These are phyloP conservation scores for Solanum tarapatanum DNA, from an alignment of 257 asterid genomes.

Conservation along the genomic window DNA sequence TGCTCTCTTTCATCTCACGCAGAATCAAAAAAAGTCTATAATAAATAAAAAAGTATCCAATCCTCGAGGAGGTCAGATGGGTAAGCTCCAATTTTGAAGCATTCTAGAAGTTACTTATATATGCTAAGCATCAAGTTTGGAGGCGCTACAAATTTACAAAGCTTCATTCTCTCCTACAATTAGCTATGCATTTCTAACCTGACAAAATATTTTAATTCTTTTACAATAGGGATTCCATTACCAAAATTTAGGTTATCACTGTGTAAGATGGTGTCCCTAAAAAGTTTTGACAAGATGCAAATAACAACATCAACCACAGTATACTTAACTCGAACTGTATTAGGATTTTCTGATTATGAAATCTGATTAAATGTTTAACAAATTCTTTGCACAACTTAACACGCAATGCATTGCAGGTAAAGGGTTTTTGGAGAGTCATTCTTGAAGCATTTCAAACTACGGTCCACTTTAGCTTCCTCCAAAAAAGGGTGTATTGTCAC, in stretches of 20 bases:
- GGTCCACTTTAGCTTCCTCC: neutral
- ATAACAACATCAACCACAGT: neutral
- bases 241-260: neutral
- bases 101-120: neutral
- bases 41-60: neutral
- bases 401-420: neutral
- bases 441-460: neutral
- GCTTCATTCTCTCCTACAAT: neutral
- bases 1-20: neutral
- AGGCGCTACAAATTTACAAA: neutral
- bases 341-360: neutral
- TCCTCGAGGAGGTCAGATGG: neutral
- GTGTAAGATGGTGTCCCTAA: neutral
- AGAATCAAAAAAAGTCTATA: neutral
- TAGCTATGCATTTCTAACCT: neutral
- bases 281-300: neutral
- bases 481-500: neutral
- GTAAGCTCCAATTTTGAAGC: neutral
- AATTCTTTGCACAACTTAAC: neutral
- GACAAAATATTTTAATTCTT: neutral
- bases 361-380: neutral
- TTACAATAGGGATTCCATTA: neutral
- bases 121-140: neutral
- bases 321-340: neutral
- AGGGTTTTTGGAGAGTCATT: neutral